Base-by-base conservation (phyloP, 306 rosid genomes). In the Medicago ruthenica region DNA sequence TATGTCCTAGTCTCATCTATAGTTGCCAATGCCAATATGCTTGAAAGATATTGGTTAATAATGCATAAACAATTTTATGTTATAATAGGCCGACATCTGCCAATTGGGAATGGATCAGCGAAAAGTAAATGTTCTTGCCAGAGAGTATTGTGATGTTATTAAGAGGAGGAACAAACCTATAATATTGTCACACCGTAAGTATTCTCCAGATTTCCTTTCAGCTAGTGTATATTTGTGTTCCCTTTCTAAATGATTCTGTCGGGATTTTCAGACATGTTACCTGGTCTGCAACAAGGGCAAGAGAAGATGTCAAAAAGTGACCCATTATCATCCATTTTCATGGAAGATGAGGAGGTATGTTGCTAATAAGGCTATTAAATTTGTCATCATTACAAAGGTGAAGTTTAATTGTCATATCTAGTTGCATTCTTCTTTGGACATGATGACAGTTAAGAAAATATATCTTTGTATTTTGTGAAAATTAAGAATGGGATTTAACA, bases 81-180 rank as follows among this genome's bases (percentile, higher is more conserved):
- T 40, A 51, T 22, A 84, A 70, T 53, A 93, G 96, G 97, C 97
- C 5, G 93, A 93, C 79, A 93, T 93, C 71, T 91, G 97, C 90
- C 98, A 91, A 80, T 42, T 93, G 83, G 98, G 97, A 87, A 89
- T 89, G 97, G 97, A 91, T 84, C 97, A 91, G 69, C 87, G 93
- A 47, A 85, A 93, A 86, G 97, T 91, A 70, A 93, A 89, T 63
- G 89, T 89, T 22, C 98, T 91, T 42, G 91, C 96, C 51, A 83
- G 97, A 81, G 97, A 91, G 85, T 89, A 91, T 78, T 91, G 96
- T 42, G 93, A 93, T 77, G 85, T 75, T 79, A 87, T 91, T 65
- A 93, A 91, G 89, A 89, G 90, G 87, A 91, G 86, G 83, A 86
- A 88, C 88, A 93, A 93, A 71, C 96, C 98, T 20, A 83, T 93